These are phyloP conservation scores for Nakaseomyces bracarensis DNA, from an alignment of 1,139 yeast species.

Conservation along the genomic window DNA sequence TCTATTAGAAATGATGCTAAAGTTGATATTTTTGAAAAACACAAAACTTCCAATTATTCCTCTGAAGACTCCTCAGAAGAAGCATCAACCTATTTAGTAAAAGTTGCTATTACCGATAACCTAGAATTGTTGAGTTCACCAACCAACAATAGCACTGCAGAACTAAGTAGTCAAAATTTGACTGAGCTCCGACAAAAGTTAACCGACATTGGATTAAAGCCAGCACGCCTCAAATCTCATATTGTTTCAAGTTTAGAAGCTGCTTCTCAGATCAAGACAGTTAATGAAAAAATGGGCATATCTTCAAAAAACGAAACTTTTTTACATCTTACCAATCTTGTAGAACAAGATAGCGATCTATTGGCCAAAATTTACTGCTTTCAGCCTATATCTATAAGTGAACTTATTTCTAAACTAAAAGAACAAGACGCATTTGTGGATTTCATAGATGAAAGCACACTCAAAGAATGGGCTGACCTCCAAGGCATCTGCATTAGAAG, in stretches of 20 bases:
- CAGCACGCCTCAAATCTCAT: slow-evolving; percentile 22
- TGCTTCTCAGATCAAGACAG: slow-evolving; percentile 21
- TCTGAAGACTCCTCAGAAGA: slow-evolving; percentile 8
- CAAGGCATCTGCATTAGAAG: slow-evolving; percentile 26
- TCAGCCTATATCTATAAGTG: slow-evolving; percentile 23
- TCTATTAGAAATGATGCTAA: neutral
- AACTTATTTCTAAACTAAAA: slow-evolving; percentile 16
- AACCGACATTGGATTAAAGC: slow-evolving; percentile 25
- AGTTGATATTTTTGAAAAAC: neutral
- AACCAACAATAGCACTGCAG: neutral
- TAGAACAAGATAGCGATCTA: slow-evolving; percentile 17
- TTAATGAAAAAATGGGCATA: slow-evolving; percentile 4
- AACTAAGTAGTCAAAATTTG: neutral
- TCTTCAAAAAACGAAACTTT: slow-evolving; percentile 18
- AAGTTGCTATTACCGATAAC: neutral
- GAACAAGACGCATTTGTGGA: slow-evolving; percentile 24
- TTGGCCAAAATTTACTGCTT: slow-evolving; percentile 26
- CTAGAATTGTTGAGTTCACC: slow-evolving; percentile 7
- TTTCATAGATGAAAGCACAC: slow-evolving; percentile 24
- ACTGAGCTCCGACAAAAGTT: slow-evolving; percentile 19
- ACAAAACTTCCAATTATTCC: neutral
- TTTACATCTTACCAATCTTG: slow-evolving; percentile 18
- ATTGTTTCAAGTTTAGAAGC: slow-evolving; percentile 24
- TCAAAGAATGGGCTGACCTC: slow-evolving; percentile 29
- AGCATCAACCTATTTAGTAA: neutral